Evolutionary conservation across 2,329 filamentous ascomycete species (phyloP).

Genomic region (Diplodia mutila): DNA sequence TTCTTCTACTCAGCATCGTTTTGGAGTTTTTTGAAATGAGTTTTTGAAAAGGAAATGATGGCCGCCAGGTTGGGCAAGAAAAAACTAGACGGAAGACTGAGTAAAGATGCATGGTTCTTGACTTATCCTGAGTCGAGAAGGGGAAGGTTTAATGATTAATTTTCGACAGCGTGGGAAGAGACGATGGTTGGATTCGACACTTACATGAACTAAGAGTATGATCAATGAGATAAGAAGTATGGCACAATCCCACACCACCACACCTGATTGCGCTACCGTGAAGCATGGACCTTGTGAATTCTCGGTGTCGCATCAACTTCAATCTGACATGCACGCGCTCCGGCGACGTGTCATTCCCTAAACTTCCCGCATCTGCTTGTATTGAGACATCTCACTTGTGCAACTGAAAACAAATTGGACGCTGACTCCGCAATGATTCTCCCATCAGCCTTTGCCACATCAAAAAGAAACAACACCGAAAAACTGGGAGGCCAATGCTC

Average conservation of each 20-base stretch:
- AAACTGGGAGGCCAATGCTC: background rate
- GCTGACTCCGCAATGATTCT: background rate
- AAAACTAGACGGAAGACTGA: background rate
- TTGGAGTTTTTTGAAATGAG: background rate
- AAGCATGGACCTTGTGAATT: background rate
- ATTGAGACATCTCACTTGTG: background rate
- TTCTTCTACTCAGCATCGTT: background rate
- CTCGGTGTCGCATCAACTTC: too few species aligned
- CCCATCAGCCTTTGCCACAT: background rate
- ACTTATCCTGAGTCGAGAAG: background rate
- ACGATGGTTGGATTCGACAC: background rate
- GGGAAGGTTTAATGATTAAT: background rate
- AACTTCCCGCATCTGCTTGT: background rate
- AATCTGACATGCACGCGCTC: background rate
- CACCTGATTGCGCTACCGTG: background rate
- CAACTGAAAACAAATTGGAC: background rate
- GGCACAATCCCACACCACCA: background rate
- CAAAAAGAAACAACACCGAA: background rate
- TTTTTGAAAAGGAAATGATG: background rate
- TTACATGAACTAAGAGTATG: background rate
- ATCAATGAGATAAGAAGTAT: background rate
- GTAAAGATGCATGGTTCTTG: background rate
- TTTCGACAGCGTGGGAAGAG: background rate
- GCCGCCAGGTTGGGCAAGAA: too few species aligned
- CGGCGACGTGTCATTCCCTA: background rate